Evolutionary conservation across 257 asterid species (phyloP).

Genomic region (Solanum chmielewskii): DNA sequence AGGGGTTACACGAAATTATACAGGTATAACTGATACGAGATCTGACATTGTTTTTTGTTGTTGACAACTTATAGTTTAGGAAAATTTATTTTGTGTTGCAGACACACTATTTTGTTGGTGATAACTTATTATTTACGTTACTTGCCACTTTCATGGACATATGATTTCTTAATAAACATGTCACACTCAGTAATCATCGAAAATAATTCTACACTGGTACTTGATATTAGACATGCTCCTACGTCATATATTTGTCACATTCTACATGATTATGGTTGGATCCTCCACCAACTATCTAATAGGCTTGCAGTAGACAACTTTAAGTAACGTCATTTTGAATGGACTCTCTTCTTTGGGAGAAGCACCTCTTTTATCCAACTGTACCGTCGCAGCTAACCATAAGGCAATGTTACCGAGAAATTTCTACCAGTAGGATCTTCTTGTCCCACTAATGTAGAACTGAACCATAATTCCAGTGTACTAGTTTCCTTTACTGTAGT

Average conservation of each 20-base stretch:
- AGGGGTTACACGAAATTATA: too few relatives aligned
- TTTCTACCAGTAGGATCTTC: too few relatives aligned
- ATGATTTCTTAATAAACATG: neutral
- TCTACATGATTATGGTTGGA: neutral
- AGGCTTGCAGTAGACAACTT: neutral
- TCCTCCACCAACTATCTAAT: neutral
- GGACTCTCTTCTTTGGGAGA: neutral
- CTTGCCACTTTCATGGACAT: neutral
- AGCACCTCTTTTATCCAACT: neutral
- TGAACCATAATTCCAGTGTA: neutral
- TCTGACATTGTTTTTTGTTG: neutral
- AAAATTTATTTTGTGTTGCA: too few relatives aligned
- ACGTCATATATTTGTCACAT: too few relatives aligned
- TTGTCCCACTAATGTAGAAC: neutral
- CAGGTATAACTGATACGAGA: neutral
- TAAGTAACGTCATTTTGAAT: too few relatives aligned
- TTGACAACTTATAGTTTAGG: too few relatives aligned
- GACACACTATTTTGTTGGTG: neutral
- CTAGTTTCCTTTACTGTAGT: neutral
- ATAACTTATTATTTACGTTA: too few relatives aligned
- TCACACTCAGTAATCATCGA: too few relatives aligned
- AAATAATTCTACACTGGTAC: neutral
- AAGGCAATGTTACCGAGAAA: neutral
- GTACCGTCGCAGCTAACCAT: neutral
- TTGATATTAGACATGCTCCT: neutral